Conservation (phyloP, 2,329 filamentous ascomycete genomes). For the Ceratocystis harringtonii region DNA sequence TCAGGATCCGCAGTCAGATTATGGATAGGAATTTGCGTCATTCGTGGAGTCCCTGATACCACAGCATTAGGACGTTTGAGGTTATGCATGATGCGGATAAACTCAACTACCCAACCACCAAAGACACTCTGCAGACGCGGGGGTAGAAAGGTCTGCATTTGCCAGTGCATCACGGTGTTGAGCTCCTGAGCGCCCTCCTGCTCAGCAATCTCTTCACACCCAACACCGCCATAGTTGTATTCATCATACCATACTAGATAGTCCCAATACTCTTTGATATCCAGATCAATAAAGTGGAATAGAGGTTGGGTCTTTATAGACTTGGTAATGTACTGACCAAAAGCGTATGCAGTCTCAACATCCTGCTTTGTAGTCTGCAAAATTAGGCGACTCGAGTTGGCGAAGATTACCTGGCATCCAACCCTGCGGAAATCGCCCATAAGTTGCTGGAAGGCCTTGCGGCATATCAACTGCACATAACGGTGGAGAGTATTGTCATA, state of each 20-base stretch:
- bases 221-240: conserved; percentile 96
- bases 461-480: conserved; percentile 97
- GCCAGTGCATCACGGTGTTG: conserved; percentile 96
- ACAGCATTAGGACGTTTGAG: conserved; percentile 54
- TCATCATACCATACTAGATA: conserved; percentile 98
- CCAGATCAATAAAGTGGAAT: conserved; percentile 92
- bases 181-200: conserved; percentile 53
- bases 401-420: conserved; percentile 90
- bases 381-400: conserved; percentile 73
- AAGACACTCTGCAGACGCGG: conserved; percentile 67
- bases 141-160: conserved; percentile 81
- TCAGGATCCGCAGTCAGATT: conserved; percentile 43
- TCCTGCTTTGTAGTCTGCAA: conserved; percentile 94
- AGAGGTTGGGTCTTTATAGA: conserved; percentile 90
- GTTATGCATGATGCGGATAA: conserved; percentile 83
- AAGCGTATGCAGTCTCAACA: conserved; percentile 90
- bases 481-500: conserved; percentile 91
- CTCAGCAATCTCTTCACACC: conserved; percentile 68
- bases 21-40: conserved; percentile 46
- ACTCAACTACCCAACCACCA: conserved; percentile 85
- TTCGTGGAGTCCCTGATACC: conserved; percentile 28
- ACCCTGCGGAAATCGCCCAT: conserved; percentile 95
- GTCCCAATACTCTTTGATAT: conserved; percentile 99
- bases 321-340: conserved; percentile 94
- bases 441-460: conserved; percentile 90